Evolutionary conservation across 306 rosid genomes (phyloP).

Genomic region (Erythrophleum fordii): DNA sequence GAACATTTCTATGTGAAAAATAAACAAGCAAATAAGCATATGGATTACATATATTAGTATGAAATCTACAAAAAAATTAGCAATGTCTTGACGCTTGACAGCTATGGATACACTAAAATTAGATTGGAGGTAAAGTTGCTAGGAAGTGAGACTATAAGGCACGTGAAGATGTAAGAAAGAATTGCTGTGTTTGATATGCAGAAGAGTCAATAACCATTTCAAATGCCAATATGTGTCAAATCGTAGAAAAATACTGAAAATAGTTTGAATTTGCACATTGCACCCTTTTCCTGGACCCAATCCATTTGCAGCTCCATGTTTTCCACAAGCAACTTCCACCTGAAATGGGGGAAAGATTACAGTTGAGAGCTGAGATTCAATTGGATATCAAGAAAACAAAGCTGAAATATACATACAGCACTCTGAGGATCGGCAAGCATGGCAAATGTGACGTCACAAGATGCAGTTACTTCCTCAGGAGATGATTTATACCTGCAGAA

Average conservation of each 20-base stretch:
- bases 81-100: conserved; percentile 8
- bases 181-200: not conserved
- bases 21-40: not conserved
- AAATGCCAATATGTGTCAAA: conserved; percentile 23
- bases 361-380: conserved; percentile 17
- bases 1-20: conserved; percentile 5
- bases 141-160: not conserved
- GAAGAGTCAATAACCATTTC: conserved; percentile 30
- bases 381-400: conserved; percentile 11
- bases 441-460: conserved; percentile 94
- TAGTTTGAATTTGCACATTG: conserved; percentile 22
- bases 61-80: conserved; percentile 10
- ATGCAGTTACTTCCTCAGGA: conserved; percentile 89
- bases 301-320: conserved; percentile 81
- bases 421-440: conserved; percentile 98
- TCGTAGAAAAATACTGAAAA: conserved; percentile 18
- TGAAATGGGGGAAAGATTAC: conserved; percentile 40
- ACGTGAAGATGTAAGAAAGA: not conserved
- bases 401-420: conserved; percentile 75
- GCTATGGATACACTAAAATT: conserved; percentile 4
- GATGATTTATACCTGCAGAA: conserved; percentile 76
- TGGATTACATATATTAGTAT: not conserved
- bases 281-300: conserved; percentile 94
- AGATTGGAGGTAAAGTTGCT: not conserved
- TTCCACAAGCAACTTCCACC: conserved; percentile 88